These are phyloP conservation scores for Phytophthora brassicae DNA, from an alignment of 352 stramenopile species.

Conservation along the genomic window DNA sequence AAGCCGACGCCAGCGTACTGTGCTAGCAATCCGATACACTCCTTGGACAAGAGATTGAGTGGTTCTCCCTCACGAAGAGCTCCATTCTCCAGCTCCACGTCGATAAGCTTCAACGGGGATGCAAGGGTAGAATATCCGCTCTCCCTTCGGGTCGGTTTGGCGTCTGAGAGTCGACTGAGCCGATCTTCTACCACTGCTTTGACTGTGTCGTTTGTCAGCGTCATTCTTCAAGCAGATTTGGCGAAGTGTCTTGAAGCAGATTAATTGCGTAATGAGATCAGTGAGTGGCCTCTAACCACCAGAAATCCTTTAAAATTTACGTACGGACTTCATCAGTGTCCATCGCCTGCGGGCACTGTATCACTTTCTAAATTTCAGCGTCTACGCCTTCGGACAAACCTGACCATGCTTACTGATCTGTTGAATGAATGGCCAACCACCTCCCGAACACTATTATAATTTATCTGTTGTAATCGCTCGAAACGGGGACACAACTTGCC, in stretches of 20 bases:
- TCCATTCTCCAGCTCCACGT: slow-evolving; percentile 28
- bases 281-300: not conserved
- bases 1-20: slow-evolving; percentile 55
- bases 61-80: slow-evolving; percentile 38
- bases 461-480: slow-evolving; percentile 9
- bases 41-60: slow-evolving; percentile 31
- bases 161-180: slow-evolving; percentile 15
- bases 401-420: slow-evolving; percentile 14
- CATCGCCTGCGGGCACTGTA: too few species aligned
- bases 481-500: not conserved
- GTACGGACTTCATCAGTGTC: too few species aligned
- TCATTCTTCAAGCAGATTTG: slow-evolving; percentile 12
- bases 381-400: slow-evolving; percentile 24
- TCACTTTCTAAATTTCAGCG: too few species aligned
- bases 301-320: too few species aligned
- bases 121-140: slow-evolving; percentile 18
- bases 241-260: slow-evolving; percentile 3
- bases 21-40: slow-evolving; percentile 43
- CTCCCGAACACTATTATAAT: not conserved
- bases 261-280: slow-evolving; percentile 21
- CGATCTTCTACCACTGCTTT: slow-evolving; percentile 26
- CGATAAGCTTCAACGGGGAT: slow-evolving; percentile 19
- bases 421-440: slow-evolving; percentile 5
- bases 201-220: slow-evolving; percentile 19
- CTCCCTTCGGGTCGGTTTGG: slow-evolving; percentile 12